Evolutionary conservation across 2,329 filamentous ascomycete genomes (phyloP).

Genomic region (Cladosporium sp.): DNA sequence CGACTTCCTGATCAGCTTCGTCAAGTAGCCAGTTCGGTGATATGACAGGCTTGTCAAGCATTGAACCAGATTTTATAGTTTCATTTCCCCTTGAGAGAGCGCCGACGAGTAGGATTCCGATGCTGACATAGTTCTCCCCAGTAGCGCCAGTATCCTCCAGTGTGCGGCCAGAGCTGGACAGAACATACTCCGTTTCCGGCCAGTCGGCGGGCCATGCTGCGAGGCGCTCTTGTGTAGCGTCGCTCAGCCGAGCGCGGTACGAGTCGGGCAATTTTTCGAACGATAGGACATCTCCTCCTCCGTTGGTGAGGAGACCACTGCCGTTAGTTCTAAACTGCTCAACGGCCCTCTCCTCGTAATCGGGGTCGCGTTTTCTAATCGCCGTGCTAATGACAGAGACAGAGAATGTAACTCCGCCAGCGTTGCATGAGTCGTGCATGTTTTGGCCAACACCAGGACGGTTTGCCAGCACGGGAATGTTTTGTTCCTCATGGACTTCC

Average conservation of each 20-base stretch:
- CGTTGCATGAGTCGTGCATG: conserved; percentile 44
- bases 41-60: conserved; percentile 32
- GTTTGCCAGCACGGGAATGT: conserved; percentile 49
- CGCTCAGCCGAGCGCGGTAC: conserved; percentile 18
- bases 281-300: conserved; percentile 23
- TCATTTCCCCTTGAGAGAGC: conserved; percentile 30
- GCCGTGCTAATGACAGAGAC: conserved; percentile 14
- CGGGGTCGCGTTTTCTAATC: conserved; percentile 2
- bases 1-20: conserved; percentile 18
- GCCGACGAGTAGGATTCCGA: conserved; percentile 29
- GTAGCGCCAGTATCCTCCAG: neutral
- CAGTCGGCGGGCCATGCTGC: conserved; percentile 25
- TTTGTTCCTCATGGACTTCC: conserved; percentile 44
- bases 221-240: conserved; percentile 17
- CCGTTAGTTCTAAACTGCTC: conserved; percentile 18
- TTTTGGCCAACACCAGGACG: conserved; percentile 55
- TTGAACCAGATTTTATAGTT: conserved; percentile 24
- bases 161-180: neutral
- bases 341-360: neutral
- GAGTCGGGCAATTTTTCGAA: conserved; percentile 28
- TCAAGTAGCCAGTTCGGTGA: conserved; percentile 35
- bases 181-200: conserved; percentile 27
- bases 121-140: conserved; percentile 21
- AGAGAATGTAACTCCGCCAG: conserved; percentile 17
- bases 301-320: conserved; percentile 21